Percentiles rank a stretch among this genome's conserved stretches.
These are phyloP conservation scores for Chlorencoelia australis DNA, from an alignment of 2,329 filamentous ascomycete species.

Conservation along the genomic window DNA sequence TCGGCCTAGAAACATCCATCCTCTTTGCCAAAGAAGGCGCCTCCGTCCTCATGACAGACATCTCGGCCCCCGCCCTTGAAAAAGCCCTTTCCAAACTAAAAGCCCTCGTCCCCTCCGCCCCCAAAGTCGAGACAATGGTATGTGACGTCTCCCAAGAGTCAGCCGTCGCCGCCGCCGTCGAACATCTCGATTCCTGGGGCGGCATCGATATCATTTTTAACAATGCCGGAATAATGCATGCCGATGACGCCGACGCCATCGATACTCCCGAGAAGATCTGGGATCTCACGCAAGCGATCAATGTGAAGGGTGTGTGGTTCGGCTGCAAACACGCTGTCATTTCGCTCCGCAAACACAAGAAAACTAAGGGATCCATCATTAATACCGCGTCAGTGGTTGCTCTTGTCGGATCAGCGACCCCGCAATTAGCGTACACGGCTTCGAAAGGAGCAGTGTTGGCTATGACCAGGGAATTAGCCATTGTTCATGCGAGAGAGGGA, in stretches of 20 bases:
- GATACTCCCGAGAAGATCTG: constrained; percentile 65
- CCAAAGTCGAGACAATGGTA: constrained; percentile 38
- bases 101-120: constrained; percentile 41
- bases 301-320: constrained; percentile 73
- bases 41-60: constrained; percentile 60
- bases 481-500: constrained; percentile 66
- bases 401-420: constrained; percentile 61
- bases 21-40: constrained; percentile 64
- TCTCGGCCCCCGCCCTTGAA: constrained; percentile 53
- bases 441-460: constrained; percentile 68
- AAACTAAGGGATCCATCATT: constrained; percentile 59
- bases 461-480: constrained; percentile 63
- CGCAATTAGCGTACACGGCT: constrained; percentile 66
- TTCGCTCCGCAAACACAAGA: constrained; percentile 55
- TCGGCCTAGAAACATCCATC: constrained; percentile 65
- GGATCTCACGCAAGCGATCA: constrained; percentile 67
- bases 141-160: constrained; percentile 62
- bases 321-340: constrained; percentile 65
- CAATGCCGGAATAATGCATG: constrained; percentile 73
- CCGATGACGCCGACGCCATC: constrained; percentile 52
- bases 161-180: constrained; percentile 51
- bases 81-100: constrained; percentile 51
- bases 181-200: constrained; percentile 56
- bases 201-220: constrained; percentile 70
- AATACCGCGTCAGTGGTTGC: constrained; percentile 67